Evolutionary conservation across 495 filamentous ascomycete genomes (phyloP).

Genomic region (Acidomyces sp.): DNA sequence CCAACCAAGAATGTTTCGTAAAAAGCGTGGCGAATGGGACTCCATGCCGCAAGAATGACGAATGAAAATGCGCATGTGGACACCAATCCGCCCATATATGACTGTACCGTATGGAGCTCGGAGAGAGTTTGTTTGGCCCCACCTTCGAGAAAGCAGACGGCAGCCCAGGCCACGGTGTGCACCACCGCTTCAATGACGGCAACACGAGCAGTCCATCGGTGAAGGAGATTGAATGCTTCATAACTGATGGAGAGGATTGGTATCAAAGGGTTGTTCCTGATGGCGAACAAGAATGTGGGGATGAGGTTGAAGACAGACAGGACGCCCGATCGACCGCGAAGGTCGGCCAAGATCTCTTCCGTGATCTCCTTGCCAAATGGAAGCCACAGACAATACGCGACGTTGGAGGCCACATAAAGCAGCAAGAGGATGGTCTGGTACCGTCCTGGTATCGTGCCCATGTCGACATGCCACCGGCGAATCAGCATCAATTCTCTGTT

Average conservation of each 20-base stretch:
- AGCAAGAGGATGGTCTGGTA: slow-evolving; percentile 67
- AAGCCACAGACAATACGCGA: slow-evolving; percentile 69
- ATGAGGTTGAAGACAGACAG: slow-evolving; percentile 81
- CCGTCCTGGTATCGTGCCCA: slow-evolving; percentile 78
- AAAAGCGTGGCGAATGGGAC: slow-evolving; percentile 43
- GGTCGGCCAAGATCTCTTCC: slow-evolving; percentile 42
- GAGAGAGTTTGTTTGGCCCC: slow-evolving; percentile 13
- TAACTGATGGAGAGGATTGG: slow-evolving; percentile 71
- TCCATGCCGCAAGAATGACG: slow-evolving; percentile 38
- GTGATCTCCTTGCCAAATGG: slow-evolving; percentile 37
- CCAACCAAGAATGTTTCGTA: slow-evolving; percentile 46
- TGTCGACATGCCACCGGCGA: slow-evolving; percentile 64
- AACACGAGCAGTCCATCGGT: slow-evolving; percentile 91
- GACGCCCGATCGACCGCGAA: slow-evolving; percentile 75
- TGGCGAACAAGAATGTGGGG: slow-evolving; percentile 75
- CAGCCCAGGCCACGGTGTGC: slow-evolving; percentile 59
- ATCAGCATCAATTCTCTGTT: slow-evolving; percentile 83
- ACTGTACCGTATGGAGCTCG: slow-evolving; percentile 14
- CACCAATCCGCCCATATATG: slow-evolving; percentile 29
- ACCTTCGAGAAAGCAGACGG: slow-evolving; percentile 31
- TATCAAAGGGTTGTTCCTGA: slow-evolving; percentile 90
- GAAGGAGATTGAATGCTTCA: slow-evolving; percentile 91
- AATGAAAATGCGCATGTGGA: slow-evolving; percentile 34
- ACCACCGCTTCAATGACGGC: slow-evolving; percentile 61
- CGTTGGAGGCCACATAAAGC: slow-evolving; percentile 60